Percentiles rank a stretch among this genome's conserved stretches.
Conservation (phyloP, 1,284 basidiomycete genomes). For the Rhodotorula glutinis region DNA sequence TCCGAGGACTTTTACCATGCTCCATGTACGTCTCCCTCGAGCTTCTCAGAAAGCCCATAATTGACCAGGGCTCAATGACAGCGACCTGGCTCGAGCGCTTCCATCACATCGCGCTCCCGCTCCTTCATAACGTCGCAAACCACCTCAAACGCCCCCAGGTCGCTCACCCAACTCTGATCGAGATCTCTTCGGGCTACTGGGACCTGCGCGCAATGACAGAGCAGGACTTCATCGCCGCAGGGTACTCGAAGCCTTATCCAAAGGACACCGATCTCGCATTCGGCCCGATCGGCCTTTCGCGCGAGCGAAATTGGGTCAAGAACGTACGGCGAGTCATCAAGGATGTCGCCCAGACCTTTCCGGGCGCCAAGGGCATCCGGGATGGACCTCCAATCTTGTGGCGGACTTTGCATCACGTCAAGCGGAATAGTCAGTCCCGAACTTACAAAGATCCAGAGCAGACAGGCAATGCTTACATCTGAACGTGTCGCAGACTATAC, state of each 20-base stretch:
- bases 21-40: constrained; percentile 13
- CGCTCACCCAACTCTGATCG: constrained; percentile 21
- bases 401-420: constrained; percentile 36
- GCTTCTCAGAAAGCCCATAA: too few species aligned
- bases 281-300: constrained; percentile 18
- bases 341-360: constrained; percentile 28
- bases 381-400: constrained; percentile 31
- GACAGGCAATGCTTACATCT: too few species aligned
- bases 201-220: constrained; percentile 34
- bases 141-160: constrained; percentile 25
- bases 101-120: constrained; percentile 24
- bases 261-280: constrained; percentile 31
- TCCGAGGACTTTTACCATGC: constrained; percentile 36
- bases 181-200: constrained; percentile 30
- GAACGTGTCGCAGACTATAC: too few species aligned
- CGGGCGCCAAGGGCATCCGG: constrained; percentile 16
- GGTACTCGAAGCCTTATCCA: constrained; percentile 27
- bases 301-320: constrained; percentile 26
- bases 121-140: constrained; percentile 22
- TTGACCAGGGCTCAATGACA: background rate
- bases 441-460: too few species aligned
- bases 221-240: constrained; percentile 27
- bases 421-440: constrained; percentile 35
- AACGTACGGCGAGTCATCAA: constrained; percentile 21
- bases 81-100: constrained; percentile 32